Conservation (phyloP, 805 yeast species). For the Kodamaea hsintzibuensis region DNA sequence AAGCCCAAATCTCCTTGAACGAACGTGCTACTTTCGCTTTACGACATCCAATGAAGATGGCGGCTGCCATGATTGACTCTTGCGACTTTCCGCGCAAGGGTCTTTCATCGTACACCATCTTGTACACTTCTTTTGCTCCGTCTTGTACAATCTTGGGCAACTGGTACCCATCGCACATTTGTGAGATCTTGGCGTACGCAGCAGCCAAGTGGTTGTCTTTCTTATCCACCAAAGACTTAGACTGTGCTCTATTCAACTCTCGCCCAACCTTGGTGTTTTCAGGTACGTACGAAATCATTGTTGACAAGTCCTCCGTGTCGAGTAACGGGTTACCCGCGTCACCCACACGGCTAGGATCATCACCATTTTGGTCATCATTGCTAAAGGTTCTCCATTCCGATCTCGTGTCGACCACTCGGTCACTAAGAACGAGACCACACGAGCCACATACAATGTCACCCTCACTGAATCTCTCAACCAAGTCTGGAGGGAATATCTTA, state of each 20-base stretch:
- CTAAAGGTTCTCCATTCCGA: constrained; percentile 99
- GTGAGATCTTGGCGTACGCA: constrained; percentile 88
- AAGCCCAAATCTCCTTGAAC: constrained; percentile 92
- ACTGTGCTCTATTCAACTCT: constrained; percentile 88
- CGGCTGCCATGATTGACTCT: constrained; percentile 95
- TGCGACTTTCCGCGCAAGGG: constrained; percentile 86
- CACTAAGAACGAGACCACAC: constrained; percentile 92
- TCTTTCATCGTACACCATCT: constrained; percentile 84
- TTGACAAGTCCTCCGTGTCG: constrained; percentile 88
- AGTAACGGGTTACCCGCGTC: constrained; percentile 92
- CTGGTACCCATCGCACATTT: constrained; percentile 96
- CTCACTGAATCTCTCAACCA: constrained; percentile 92
- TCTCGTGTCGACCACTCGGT: constrained; percentile 88
- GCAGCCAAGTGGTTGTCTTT: constrained; percentile 85
- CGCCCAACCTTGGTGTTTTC: constrained; percentile 86
- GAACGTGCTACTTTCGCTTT: constrained; percentile 93
- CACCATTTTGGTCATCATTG: constrained; percentile 97
- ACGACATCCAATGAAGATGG: constrained; percentile 91
- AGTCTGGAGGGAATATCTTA: constrained; percentile 91
- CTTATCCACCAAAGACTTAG: constrained; percentile 78
- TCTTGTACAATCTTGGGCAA: constrained; percentile 94
- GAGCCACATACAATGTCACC: constrained; percentile 98
- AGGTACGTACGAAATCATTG: constrained; percentile 85
- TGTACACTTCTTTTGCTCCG: constrained; percentile 95
- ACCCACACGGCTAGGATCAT: constrained; percentile 99